Evolutionary conservation across 2,329 filamentous ascomycete genomes (phyloP).

Genomic region (Fusarium graminum): DNA sequence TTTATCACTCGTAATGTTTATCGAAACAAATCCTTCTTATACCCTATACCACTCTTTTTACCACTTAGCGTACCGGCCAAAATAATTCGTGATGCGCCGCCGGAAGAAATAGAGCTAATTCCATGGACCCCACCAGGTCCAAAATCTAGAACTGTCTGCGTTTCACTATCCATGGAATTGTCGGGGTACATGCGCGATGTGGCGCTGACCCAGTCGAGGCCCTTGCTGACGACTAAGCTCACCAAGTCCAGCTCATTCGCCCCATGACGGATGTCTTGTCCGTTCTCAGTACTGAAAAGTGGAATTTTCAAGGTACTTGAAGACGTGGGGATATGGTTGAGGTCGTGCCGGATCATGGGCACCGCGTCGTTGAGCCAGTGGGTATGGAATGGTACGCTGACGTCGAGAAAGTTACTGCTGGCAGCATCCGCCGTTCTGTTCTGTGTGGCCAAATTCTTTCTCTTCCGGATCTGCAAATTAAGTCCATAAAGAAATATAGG

Average conservation of each 20-base stretch:
- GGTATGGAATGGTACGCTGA: constrained; percentile 27
- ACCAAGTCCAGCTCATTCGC: not conserved
- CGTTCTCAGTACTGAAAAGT: constrained; percentile 17
- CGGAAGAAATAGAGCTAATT: constrained; percentile 7
- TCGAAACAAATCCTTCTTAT: constrained; percentile 13
- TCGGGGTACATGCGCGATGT: constrained; percentile 6
- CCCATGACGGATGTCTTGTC: constrained; percentile 1
- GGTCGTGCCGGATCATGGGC: constrained; percentile 16
- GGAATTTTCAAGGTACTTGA: not conserved
- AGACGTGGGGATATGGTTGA: constrained; percentile 1
- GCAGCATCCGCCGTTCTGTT: not conserved
- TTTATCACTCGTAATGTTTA: not conserved
- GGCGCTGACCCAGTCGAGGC: constrained; percentile 16
- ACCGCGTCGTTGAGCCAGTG: constrained; percentile 13
- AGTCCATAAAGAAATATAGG: constrained; percentile 22
- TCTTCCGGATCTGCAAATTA: constrained; percentile 23
- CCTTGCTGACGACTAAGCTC: constrained; percentile 10
- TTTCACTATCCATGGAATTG: not conserved
- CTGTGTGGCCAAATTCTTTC: constrained; percentile 1
- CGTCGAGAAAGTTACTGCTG: constrained; percentile 16
- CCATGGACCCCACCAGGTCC: constrained; percentile 23
- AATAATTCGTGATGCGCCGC: not conserved
- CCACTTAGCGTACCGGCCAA: constrained; percentile 11
- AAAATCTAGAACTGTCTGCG: constrained; percentile 10
- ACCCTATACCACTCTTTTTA: constrained; percentile 8